Base-by-base conservation (phyloP, 202 grass and related monocot species). In the Elaeis oleifera region DNA sequence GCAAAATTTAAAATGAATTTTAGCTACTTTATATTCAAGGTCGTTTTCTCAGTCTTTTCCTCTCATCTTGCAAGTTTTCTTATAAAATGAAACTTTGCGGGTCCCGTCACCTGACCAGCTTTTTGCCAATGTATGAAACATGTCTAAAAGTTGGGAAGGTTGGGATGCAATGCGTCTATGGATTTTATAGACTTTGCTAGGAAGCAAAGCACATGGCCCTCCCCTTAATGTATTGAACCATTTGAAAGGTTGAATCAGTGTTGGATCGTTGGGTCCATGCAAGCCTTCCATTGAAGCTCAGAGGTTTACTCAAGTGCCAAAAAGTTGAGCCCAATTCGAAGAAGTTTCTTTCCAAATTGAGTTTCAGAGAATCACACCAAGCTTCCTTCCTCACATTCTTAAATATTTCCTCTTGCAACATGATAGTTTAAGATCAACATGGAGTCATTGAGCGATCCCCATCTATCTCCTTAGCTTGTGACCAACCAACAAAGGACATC, bases 401-500 rank as follows among this genome's bases (percentile, higher is more conserved):
- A 64, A 64, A 60, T 52, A 11, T 69, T 85, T 69, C 5, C 50
- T 59, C 68, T 39, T 57, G 50, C 56, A 68, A 58, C 55, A 65
- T 81, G 31, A 57, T 75, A 71, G 78, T 61, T 64, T 77, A 71
- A 74, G 69, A 60, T 53, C 70, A 71, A 51, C 59, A 72, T 78
- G 74, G 61, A 75, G 74, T 82, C 61, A 82, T 49, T 72, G 67
- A 74, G 67, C 63, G 71, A 79, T 74, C 77, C 60, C 19, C 39
- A 58, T 55, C 74, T 63, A 57, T 70, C 58, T 70, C 71, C 75
- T 78, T 83, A 63, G 80, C 72, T 83, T 51, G 60, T 48, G 69
- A 68, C 65, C 74, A 71, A 60, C 65, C 54, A 49, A 74, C 77
- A 78, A 86, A 76, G 81, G 80, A 80, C 77, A 88, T 79, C 74